phyloP scores from a whole-genome alignment of 768 basidiomycete genomes.

The Udeniomyces megalosporus region DNA sequence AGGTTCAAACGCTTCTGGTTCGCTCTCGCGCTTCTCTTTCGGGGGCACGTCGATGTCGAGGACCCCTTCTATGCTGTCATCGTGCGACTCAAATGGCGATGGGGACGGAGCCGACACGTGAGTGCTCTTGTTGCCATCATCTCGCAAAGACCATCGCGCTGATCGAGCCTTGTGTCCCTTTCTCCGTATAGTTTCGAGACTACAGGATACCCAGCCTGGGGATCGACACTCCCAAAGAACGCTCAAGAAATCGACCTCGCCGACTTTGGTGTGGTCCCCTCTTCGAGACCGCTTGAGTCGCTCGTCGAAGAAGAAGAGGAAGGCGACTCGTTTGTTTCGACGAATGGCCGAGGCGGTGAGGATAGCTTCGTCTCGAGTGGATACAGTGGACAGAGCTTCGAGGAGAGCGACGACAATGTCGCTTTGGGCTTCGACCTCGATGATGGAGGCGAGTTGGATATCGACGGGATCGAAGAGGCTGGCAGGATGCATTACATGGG shows the following conservation, averaged over 20 bases:
- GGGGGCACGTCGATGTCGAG: not conserved
- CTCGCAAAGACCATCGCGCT: no score
- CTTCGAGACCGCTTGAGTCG: conserved; percentile 4
- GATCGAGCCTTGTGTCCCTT: no score
- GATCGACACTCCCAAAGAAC: not conserved
- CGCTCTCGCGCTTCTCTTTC: conserved; percentile 12
- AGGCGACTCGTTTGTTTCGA: not conserved
- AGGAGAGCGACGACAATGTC: conserved; percentile 14
- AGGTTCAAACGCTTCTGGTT: not conserved
- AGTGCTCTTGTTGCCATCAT: no score
- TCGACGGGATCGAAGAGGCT: not conserved
- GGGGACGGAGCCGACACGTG: not conserved
- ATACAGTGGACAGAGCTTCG: not conserved
- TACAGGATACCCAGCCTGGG: not conserved
- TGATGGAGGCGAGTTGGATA: not conserved
- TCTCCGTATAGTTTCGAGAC: no score
- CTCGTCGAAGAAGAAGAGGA: conserved; percentile 13
- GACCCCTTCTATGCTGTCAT: not conserved
- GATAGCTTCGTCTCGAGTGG: no score
- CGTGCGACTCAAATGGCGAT: not conserved
- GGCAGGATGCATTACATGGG: not conserved
- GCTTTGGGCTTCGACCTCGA: conserved; percentile 8
- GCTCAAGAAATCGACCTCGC: conserved; percentile 5
- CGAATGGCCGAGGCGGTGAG: not conserved
- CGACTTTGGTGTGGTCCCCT: conserved; percentile 9